Base-by-base conservation (phyloP, 345 rosid genomes). In the Schrenkiella parvula region DNA sequence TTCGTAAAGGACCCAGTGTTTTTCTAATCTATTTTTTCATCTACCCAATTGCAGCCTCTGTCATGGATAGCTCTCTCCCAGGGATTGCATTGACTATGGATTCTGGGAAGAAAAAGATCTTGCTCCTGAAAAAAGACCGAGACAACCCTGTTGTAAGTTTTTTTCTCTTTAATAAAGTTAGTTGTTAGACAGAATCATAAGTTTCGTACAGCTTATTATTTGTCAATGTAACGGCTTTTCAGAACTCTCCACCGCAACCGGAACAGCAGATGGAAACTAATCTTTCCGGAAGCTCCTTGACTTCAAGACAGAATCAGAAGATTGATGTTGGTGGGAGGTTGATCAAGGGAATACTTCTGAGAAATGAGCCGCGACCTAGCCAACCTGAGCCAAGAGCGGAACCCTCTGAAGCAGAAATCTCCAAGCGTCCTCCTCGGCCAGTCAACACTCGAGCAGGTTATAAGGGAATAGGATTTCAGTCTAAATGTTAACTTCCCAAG, bases 71-170 rank as follows among this genome's bases (percentile, higher is more conserved):
- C 78, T 73, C 81, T 82, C 77, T 81, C 75, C 79, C 84, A 11
- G 84, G 83, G 70, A 68, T 81, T 34, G 62, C 84, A 65, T 71
- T 82, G 77, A 77, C 80, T 69, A 75, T 84, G 68, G 84, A 83
- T 55, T 76, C 84, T 70, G 88, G 89, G 63, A 83, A 84, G 87
- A 80, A 85, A 73, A 88, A 80, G 71, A 80, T 81, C 21, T 44
- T 82, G 76, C 87, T 80, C 64, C 64, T 81, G 60, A 84, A 83
- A 82, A 86, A 75, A 78, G 81, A 76, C 12, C 50, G 51, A 60
- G 85, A 85, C 75, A 79, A 46, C 65, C 58, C 85, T 58, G 65
- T 28, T 76, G 93, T 88, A 84, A 80, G 86, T 50, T 64, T 14
- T 77, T 63, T 31, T 31, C 38, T 9, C 35, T 56, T 23, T 39